A percentile compares a stretch with the other conserved stretches of the same genome.
phyloP scores from a whole-genome alignment of 805 yeast genomes.

The Ogataea degrootiae region DNA sequence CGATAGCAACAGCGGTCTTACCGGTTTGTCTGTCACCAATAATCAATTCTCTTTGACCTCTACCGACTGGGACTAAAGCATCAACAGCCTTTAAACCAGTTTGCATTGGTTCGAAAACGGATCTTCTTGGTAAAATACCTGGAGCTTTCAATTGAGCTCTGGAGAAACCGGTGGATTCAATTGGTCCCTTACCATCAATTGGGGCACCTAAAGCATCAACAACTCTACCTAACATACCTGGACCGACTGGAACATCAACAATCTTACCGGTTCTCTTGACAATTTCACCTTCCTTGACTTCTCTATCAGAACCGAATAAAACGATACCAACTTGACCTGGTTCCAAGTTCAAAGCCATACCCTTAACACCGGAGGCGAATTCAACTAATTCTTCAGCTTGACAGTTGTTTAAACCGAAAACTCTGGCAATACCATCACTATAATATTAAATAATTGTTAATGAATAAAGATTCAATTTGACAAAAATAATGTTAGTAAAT shows the following conservation, averaged over 20 bases:
- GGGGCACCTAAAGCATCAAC: constrained; percentile 99
- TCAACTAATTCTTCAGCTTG: constrained; percentile 99
- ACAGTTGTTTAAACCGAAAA: constrained; percentile 98
- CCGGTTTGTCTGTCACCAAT: constrained; percentile 99
- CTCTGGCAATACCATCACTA: constrained; percentile 99
- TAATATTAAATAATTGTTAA: constrained; percentile 7
- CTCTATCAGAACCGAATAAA: constrained; percentile 98
- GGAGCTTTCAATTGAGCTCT: constrained; percentile 99
- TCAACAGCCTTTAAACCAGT: constrained; percentile 99
- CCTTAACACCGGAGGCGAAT: constrained; percentile 98
- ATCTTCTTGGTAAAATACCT: constrained; percentile 99
- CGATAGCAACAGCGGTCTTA: constrained; percentile 98
- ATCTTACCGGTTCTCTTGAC: constrained; percentile 99
- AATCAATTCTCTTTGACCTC: constrained; percentile 99
- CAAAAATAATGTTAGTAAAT: constrained; percentile 31
- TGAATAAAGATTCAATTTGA: background rate
- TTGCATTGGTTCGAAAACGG: constrained; percentile 99
- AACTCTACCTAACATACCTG: constrained; percentile 97
- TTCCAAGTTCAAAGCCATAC: constrained; percentile 99
- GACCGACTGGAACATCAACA: constrained; percentile 99
- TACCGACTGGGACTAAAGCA: constrained; percentile 98
- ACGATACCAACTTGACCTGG: constrained; percentile 99
- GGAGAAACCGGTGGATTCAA: constrained; percentile 74
- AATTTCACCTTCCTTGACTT: constrained; percentile 98
- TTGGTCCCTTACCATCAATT: constrained; percentile 99